Conservation (phyloP, 148 eudicot genomes). For the Cornus florida region DNA sequence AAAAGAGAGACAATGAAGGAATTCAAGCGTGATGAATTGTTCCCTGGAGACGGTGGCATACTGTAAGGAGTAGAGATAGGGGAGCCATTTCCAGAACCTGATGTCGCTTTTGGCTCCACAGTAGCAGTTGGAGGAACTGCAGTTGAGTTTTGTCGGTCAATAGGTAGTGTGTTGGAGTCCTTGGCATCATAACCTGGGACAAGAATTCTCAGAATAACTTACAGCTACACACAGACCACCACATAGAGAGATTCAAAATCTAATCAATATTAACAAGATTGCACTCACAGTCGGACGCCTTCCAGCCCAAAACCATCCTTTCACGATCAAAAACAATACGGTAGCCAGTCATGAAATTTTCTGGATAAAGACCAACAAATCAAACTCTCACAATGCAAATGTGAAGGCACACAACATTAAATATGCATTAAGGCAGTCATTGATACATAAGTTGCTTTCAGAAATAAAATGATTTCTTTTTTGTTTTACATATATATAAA, state of each 20-base stretch:
- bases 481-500: too few species aligned
- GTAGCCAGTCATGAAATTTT: conserved; percentile 90
- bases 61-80: not conserved
- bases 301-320: conserved; percentile 80
- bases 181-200: not conserved
- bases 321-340: conserved; percentile 80
- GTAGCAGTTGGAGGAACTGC: not conserved
- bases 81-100: not conserved
- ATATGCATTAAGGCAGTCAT: not conserved
- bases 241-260: not conserved
- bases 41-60: not conserved
- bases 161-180: not conserved
- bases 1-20: not conserved
- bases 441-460: not conserved
- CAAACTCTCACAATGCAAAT: not conserved
- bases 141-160: not conserved
- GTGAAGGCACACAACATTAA: not conserved
- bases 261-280: not conserved
- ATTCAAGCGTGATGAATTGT: not conserved
- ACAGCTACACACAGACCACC: not conserved
- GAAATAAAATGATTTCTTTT: too few species aligned
- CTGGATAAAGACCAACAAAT: conserved; percentile 33
- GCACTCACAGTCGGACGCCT: conserved; percentile 70
- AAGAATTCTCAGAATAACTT: not conserved
- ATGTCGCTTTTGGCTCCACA: not conserved